Evolutionary conservation across 371 early-diverging fungal species (phyloP).

Genomic region (Zancudomyces culisetae): DNA sequence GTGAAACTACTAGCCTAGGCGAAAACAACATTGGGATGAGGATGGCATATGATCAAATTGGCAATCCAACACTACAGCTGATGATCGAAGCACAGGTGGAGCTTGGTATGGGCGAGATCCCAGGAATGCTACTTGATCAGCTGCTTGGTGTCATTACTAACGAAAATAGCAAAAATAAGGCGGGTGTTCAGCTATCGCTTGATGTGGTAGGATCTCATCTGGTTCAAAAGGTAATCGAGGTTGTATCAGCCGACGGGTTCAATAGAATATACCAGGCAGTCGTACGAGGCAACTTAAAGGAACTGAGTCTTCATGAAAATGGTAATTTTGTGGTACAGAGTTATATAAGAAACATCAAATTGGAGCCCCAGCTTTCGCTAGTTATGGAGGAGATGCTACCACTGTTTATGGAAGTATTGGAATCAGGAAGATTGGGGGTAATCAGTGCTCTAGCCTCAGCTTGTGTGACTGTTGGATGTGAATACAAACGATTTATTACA

Average conservation of each 20-base stretch:
- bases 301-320: constrained; percentile 44
- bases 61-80: constrained; percentile 62
- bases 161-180: constrained; percentile 29
- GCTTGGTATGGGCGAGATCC: constrained; percentile 27
- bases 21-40: constrained; percentile 38
- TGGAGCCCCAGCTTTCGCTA: constrained; percentile 31
- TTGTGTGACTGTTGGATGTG: constrained; percentile 32
- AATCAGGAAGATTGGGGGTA: constrained; percentile 33
- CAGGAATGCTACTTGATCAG: constrained; percentile 35
- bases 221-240: constrained; percentile 35
- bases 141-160: constrained; percentile 37
- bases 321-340: constrained; percentile 71
- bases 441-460: constrained; percentile 45
- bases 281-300: constrained; percentile 36
- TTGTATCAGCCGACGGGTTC: constrained; percentile 34
- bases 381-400: constrained; percentile 37
- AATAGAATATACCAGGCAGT: constrained; percentile 43
- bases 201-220: constrained; percentile 49
- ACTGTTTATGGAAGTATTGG: constrained; percentile 33
- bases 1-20: constrained; percentile 32
- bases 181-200: constrained; percentile 34
- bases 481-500: constrained; percentile 36
- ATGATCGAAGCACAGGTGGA: constrained; percentile 34
- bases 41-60: constrained; percentile 41
- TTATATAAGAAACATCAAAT: constrained; percentile 37